phyloP scores from a whole-genome alignment of 2,329 filamentous ascomycete genomes.

The Seiridium unicorne region DNA sequence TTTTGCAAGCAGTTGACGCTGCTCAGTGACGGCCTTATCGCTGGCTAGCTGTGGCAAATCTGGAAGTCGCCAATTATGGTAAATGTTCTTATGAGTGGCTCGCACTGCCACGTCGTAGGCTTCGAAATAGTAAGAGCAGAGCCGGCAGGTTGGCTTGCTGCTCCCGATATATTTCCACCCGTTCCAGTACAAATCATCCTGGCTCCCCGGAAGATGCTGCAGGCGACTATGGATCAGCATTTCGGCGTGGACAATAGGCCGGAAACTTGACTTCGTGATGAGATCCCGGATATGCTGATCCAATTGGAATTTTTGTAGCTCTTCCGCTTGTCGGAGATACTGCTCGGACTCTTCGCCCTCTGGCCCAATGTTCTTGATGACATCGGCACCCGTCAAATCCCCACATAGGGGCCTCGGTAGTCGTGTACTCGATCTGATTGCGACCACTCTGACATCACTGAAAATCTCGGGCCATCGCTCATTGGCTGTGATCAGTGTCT shows the following conservation, averaged over 20 bases:
- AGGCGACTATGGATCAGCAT: constrained; percentile 12
- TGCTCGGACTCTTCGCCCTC: not conserved
- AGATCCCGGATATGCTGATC: not conserved
- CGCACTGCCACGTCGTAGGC: constrained; percentile 12
- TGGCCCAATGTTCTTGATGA: constrained; percentile 3
- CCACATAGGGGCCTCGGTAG: not conserved
- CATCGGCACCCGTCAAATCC: not conserved
- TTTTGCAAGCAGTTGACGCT: too few relatives aligned
- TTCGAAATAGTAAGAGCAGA: constrained; percentile 19
- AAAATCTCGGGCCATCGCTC: constrained; percentile 10
- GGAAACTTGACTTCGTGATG: constrained; percentile 1
- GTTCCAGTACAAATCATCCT: constrained; percentile 9
- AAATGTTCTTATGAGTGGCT: constrained; percentile 14
- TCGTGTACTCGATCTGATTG: not conserved
- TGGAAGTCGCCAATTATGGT: constrained; percentile 15
- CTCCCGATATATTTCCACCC: constrained; percentile 17
- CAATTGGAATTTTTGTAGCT: not conserved
- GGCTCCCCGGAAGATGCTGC: not conserved
- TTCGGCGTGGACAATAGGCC: constrained; percentile 15
- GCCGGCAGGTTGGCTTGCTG: constrained; percentile 20
- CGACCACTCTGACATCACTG: not conserved
- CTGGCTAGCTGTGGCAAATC: not conserved
- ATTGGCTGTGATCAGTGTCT: constrained; percentile 5
- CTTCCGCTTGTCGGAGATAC: constrained; percentile 1
- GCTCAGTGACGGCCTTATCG: too few relatives aligned